phyloP scores from a whole-genome alignment of 306 rosid genomes.

The Luffa aegyptiaca region DNA sequence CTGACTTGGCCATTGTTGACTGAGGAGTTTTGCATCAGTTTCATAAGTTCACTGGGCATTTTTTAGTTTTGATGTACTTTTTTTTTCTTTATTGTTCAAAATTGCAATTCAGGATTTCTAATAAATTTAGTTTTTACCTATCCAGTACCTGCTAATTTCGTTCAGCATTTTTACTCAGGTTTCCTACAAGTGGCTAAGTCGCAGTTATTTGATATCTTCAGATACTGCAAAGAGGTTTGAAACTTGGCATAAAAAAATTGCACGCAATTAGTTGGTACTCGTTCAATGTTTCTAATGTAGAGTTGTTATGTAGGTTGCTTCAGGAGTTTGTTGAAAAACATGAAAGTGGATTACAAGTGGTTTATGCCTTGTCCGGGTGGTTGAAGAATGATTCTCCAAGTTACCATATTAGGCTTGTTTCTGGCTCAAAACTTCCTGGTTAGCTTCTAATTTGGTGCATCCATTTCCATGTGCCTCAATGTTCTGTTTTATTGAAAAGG shows the following conservation, averaged over 20 bases:
- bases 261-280: background rate
- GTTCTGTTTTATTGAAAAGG: background rate
- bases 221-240: constrained; percentile 68
- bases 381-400: constrained; percentile 49
- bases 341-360: constrained; percentile 60
- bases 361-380: constrained; percentile 83
- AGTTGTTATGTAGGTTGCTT: constrained; percentile 55
- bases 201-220: constrained; percentile 76
- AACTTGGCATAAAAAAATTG: background rate
- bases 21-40: background rate
- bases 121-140: background rate
- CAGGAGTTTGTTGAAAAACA: constrained; percentile 66
- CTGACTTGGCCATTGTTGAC: background rate
- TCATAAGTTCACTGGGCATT: background rate
- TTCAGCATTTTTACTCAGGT: constrained; percentile 37
- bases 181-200: constrained; percentile 97
- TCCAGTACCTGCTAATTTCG: background rate
- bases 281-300: constrained; percentile 6
- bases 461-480: background rate
- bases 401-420: constrained; percentile 72
- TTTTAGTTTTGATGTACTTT: background rate
- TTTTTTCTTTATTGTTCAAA: background rate
- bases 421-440: constrained; percentile 68
- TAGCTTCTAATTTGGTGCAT: background rate
- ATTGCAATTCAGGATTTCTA: background rate